Percentiles rank a stretch among this genome's conserved stretches.
phyloP scores from a whole-genome alignment of 495 filamentous ascomycete species.

The Platismatia glauca region DNA sequence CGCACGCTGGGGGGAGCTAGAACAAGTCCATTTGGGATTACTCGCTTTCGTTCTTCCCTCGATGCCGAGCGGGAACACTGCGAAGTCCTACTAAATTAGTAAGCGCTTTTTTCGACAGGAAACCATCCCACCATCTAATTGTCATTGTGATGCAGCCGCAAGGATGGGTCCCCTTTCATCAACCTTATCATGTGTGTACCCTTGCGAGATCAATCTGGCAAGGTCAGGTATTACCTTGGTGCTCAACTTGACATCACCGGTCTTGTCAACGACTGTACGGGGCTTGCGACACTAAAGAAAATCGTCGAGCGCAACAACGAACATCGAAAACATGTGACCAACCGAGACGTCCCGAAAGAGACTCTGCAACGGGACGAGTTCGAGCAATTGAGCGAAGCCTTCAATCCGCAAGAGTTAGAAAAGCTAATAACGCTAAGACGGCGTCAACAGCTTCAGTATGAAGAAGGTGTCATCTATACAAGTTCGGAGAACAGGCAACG shows the following conservation, averaged over 20 bases:
- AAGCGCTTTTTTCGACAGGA: slow-evolving; percentile 23
- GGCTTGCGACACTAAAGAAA: slow-evolving; percentile 45
- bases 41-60: slow-evolving; percentile 48
- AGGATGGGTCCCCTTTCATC: slow-evolving; percentile 56
- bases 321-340: neutral
- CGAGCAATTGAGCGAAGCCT: slow-evolving; percentile 47
- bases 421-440: slow-evolving; percentile 30
- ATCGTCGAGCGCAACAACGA: slow-evolving; percentile 28
- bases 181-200: slow-evolving; percentile 57
- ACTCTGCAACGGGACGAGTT: slow-evolving; percentile 33
- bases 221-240: slow-evolving; percentile 52
- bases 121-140: slow-evolving; percentile 5
- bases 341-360: slow-evolving; percentile 16
- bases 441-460: slow-evolving; percentile 21
- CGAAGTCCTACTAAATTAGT: slow-evolving; percentile 64
- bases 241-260: slow-evolving; percentile 52
- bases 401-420: slow-evolving; percentile 48
- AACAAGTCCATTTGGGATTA: slow-evolving; percentile 41
- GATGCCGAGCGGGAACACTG: slow-evolving; percentile 51
- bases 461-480: slow-evolving; percentile 3
- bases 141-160: slow-evolving; percentile 32
- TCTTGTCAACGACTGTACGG: slow-evolving; percentile 43
- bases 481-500: neutral
- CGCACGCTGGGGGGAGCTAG: slow-evolving; percentile 54
- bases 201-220: slow-evolving; percentile 51